Evolutionary conservation across 495 filamentous ascomycete species (phyloP).

Genomic region (Xylaria sp.): DNA sequence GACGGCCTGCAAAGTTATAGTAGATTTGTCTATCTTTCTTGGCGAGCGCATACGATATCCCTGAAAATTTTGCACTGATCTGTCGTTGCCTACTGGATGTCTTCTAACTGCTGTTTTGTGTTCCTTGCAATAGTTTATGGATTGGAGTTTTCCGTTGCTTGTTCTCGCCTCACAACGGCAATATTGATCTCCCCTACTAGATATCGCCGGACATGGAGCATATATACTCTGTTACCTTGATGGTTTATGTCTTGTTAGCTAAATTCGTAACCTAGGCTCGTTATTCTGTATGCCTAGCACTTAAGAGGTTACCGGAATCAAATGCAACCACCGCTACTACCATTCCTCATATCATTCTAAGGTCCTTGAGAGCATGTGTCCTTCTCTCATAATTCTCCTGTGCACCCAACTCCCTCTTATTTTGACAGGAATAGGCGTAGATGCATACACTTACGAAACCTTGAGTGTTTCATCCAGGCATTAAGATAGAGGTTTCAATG

Average conservation of each 20-base stretch:
- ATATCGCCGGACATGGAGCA: not conserved
- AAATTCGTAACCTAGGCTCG: not conserved
- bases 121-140: not conserved
- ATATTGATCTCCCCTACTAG: not conserved
- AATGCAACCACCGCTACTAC: not conserved
- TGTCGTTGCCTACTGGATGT: not conserved
- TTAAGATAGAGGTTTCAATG: not conserved
- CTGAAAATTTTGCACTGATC: not conserved
- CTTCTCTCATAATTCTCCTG: not conserved
- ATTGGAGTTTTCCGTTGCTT: not conserved
- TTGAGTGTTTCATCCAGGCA: not conserved
- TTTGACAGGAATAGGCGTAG: not conserved
- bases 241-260: not conserved
- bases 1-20: not conserved
- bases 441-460: not conserved
- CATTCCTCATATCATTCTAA: not conserved
- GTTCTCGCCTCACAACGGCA: not conserved
- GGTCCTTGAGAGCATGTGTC: not conserved
- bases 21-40: constrained; percentile 7
- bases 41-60: constrained; percentile 8
- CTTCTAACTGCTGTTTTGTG: not conserved
- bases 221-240: not conserved
- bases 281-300: not conserved
- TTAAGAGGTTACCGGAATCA: not conserved
- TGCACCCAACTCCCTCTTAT: not conserved